Evolutionary conservation across 768 basidiomycete genomes (phyloP), one percentile per base, ranked within the genome.

Genomic region (Serendipita vermifera): DNA sequence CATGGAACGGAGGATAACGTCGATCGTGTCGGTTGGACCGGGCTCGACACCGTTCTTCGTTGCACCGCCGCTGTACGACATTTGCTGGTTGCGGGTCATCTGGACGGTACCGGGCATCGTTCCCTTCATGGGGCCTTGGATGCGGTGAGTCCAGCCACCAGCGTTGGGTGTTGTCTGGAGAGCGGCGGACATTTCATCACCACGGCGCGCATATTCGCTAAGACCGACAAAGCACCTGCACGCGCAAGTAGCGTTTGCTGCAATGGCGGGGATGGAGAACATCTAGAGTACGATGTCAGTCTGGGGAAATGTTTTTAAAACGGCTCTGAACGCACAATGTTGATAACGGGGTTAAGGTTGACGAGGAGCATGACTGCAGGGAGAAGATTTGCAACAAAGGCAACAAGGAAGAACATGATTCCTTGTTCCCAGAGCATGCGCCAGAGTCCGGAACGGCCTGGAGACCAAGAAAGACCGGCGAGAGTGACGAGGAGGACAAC

Each of bases 381-480:
- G 53, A 83, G 71, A 57, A 77, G 76, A 60, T 85, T 85, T 54
- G 75, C 80, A 14, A 77, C 71, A 59, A 82, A 84, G 1, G 82
- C 77, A 36, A 82, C 69, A 26, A 83, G 57, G 62, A 85, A 85
- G 64, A 80, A 85, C 4, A 83, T 77, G 40, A 87, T 69, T 17
- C 85, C 84, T 61, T 85, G 83, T n/a, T 76, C 73, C 68, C 85
- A 83, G 53, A 87, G 75, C 43, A 87, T 67, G 61, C 75, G 73
- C 75, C 82, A 83, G n/a, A 86, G 71, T 58, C 74, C 78, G 3
- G 78, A 81, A 41, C 77, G 71, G 3, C 73, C 70, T 17, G 78
- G 75, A 61, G 76, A 77, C 58, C 70, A 71, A 40, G 75, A 69
- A 27, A 85, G 71, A 1, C 78, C 77, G 24, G 77, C 59, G 9